phyloP scores from a whole-genome alignment of 805 yeast genomes.

The Wickerhamomyces chaumierensis region DNA sequence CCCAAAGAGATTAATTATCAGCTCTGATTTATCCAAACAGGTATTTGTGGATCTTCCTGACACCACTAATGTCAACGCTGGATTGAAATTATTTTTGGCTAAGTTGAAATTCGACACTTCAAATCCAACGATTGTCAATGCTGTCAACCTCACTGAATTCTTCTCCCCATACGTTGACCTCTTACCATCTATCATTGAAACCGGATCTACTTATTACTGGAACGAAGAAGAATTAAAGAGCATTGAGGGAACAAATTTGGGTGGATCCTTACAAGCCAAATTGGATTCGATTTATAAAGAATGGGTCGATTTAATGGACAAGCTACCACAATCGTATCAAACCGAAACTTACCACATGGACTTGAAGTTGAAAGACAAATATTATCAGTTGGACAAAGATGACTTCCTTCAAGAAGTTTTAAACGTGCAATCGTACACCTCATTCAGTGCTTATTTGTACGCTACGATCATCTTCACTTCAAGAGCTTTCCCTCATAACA shows the following conservation, averaged over 20 bases:
- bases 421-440: constrained; percentile 38
- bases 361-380: constrained; percentile 8
- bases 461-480: constrained; percentile 60
- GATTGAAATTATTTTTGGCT: constrained; percentile 28
- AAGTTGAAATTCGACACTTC: constrained; percentile 27
- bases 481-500: constrained; percentile 65
- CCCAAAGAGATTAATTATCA: constrained; percentile 21
- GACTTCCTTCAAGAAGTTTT: constrained; percentile 11
- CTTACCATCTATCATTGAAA: constrained; percentile 32
- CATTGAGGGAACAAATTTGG: constrained; percentile 57
- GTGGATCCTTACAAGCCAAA: constrained; percentile 40
- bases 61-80: constrained; percentile 20
- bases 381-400: constrained; percentile 6
- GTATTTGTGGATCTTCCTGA: constrained; percentile 13
- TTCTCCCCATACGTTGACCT: constrained; percentile 35
- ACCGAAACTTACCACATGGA: constrained; percentile 8
- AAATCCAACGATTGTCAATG: constrained; percentile 4
- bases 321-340: constrained; percentile 6
- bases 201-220: constrained; percentile 57
- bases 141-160: constrained; percentile 16
- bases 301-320: constrained; percentile 31
- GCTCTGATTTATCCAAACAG: constrained; percentile 13
- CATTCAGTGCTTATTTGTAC: constrained; percentile 67
- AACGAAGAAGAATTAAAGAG: constrained; percentile 34
- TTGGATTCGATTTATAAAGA: constrained; percentile 42